Conservation (phyloP, 164 flowering plant genomes). For the Piper betle region DNA sequence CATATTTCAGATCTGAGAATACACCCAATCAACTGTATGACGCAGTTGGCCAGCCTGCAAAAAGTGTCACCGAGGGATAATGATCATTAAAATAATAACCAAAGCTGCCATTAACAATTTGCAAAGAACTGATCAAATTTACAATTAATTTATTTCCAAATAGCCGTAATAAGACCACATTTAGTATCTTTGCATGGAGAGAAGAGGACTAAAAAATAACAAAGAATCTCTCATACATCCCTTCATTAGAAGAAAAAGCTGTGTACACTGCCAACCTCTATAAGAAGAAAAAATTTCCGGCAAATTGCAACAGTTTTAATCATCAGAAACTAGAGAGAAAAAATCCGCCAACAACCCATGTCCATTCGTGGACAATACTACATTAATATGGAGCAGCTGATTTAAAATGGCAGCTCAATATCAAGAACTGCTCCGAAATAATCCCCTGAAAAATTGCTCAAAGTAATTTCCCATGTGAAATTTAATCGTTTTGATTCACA, state of each 20-base stretch:
- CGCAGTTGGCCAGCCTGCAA: slow-evolving; percentile 63
- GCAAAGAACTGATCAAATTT: neutral
- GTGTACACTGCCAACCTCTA: too few relatives aligned
- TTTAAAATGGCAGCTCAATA: neutral
- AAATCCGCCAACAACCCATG: too few relatives aligned
- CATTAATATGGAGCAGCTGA: neutral
- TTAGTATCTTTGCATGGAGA: neutral
- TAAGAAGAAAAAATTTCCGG: too few relatives aligned
- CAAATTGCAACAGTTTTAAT: too few relatives aligned
- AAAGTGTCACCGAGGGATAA: neutral
- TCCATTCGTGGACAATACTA: neutral
- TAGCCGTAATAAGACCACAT: neutral
- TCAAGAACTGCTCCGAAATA: neutral
- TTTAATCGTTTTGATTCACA: too few relatives aligned
- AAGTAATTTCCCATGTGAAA: too few relatives aligned
- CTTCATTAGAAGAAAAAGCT: too few relatives aligned
- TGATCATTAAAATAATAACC: neutral
- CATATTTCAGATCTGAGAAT: slow-evolving; percentile 38
- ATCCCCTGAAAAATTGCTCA: too few relatives aligned
- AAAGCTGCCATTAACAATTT: neutral
- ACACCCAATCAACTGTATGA: slow-evolving; percentile 50
- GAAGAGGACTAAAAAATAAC: neutral
- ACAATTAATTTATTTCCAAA: neutral
- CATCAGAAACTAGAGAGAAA: too few relatives aligned
- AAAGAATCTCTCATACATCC: too few relatives aligned